Evolutionary conservation across 441 rosid species (phyloP).

Genomic region (Aleurites moluccanus): DNA sequence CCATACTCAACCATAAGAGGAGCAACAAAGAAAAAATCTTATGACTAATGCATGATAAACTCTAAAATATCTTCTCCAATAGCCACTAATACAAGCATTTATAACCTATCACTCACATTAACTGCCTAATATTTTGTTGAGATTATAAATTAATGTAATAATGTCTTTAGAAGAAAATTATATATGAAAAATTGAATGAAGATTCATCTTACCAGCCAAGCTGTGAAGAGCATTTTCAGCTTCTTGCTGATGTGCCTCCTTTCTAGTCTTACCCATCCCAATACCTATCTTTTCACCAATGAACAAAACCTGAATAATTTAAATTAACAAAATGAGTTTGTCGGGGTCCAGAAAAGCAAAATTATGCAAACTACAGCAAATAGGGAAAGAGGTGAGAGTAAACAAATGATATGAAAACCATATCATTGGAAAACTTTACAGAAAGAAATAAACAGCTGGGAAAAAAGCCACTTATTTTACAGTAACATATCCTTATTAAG

Average conservation of each 20-base stretch:
- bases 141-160: background rate
- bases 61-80: background rate
- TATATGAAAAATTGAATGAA: background rate
- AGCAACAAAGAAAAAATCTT: slow-evolving; percentile 8
- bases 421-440: background rate
- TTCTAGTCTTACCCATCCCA: slow-evolving; percentile 98
- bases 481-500: background rate
- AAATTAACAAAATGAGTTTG: slow-evolving; percentile 10
- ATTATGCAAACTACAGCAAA: background rate
- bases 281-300: slow-evolving; percentile 93
- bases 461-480: background rate
- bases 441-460: background rate
- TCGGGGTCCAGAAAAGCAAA: slow-evolving; percentile 10
- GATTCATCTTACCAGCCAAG: slow-evolving; percentile 64
- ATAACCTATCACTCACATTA: background rate
- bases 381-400: background rate
- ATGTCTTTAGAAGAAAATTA: background rate
- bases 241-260: slow-evolving; percentile 98
- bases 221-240: slow-evolving; percentile 91
- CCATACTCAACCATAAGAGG: slow-evolving; percentile 7
- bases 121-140: background rate
- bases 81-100: slow-evolving; percentile 4
- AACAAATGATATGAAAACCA: background rate
- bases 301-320: slow-evolving; percentile 63
- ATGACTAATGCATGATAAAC: slow-evolving; percentile 3